Conservation (phyloP, 2,329 filamentous ascomycete genomes). For the Colletotrichum melonis region DNA sequence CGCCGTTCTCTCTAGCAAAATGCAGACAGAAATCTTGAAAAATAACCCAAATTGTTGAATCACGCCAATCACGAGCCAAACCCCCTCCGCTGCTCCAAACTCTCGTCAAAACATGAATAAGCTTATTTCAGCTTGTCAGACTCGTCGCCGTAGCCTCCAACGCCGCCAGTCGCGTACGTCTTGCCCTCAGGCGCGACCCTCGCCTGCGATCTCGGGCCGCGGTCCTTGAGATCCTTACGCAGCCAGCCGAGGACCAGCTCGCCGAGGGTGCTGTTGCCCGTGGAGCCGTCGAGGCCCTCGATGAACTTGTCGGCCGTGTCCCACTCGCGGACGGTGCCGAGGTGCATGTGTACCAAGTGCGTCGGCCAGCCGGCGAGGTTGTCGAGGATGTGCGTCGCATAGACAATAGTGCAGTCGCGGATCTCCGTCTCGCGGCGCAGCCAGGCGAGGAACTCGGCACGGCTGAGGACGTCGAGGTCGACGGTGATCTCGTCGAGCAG, state of each 20-base stretch:
- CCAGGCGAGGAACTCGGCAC: slow-evolving; percentile 87
- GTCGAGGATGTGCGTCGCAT: slow-evolving; percentile 97
- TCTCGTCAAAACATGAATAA: neutral
- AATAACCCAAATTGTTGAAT: slow-evolving; percentile 12
- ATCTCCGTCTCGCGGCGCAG: slow-evolving; percentile 87
- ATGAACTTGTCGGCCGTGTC: slow-evolving; percentile 79
- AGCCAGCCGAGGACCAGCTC: slow-evolving; percentile 92
- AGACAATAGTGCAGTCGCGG: slow-evolving; percentile 90
- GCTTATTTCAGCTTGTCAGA: slow-evolving; percentile 45
- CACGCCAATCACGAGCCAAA: neutral
- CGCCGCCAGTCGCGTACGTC: slow-evolving; percentile 66
- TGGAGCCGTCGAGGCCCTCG: slow-evolving; percentile 55
- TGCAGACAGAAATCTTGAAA: neutral
- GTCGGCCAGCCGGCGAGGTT: slow-evolving; percentile 96
- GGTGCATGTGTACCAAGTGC: slow-evolving; percentile 94
- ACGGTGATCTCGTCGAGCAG: slow-evolving; percentile 97
- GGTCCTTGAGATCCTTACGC: slow-evolving; percentile 79
- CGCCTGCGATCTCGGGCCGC: slow-evolving; percentile 78
- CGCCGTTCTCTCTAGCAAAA: neutral
- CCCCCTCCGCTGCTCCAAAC: neutral
- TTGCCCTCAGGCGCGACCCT: slow-evolving; percentile 70
- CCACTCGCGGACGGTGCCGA: slow-evolving; percentile 90
- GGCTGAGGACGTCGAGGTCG: slow-evolving; percentile 88
- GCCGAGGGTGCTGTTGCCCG: slow-evolving; percentile 85
- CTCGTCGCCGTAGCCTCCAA: slow-evolving; percentile 70